Base-by-base conservation (phyloP, 371 early-diverging fungal species). In the Mucor velutinosus region DNA sequence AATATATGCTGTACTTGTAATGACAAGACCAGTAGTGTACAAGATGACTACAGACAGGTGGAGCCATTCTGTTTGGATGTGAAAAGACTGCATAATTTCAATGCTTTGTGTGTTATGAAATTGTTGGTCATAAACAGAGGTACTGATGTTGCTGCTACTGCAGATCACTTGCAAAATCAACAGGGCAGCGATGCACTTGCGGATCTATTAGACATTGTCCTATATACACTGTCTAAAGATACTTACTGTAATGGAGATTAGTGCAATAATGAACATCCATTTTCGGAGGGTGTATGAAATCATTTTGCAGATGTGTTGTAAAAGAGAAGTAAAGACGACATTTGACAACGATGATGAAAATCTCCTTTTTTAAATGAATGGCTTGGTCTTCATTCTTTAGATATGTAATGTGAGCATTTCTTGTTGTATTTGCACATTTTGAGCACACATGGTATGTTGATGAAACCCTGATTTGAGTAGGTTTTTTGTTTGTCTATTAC, bases 181-280 rank as follows among this genome's bases (percentile, higher is more conserved):
- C 19, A 63, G 21, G n/a, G 55, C 33, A 1, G 55, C 41, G 7
- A 63, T 39, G n/a, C 64, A 63, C 64, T 63, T 23, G 12, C 39
- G 8, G 21, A 10, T n/a, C 7, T 57, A 32, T 12, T 29, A 57
- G 33, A 12, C 32, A 30, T n/a, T n/a, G n/a, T n/a, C n/a, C n/a
- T n/a, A n/a, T n/a, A n/a, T n/a, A n/a, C n/a, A n/a, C 10, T n/a
- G n/a, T n/a, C 19, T 39, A 15, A 15, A 19, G 11, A 43, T 10
- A 43, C 64, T 64, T 57, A 57, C 64, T 32, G 29, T 41, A 7
- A 57, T 43, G 1, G 56, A 64, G 27, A 64, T 45, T 4, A 57
- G 19, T 41, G 45, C 58, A 30, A 64, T 32, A 19, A 64, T 57
- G 19, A 64, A 64, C 14, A 45, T 29, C 64, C 64, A 64, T 45